phyloP scores from a whole-genome alignment of 2,329 filamentous ascomycete species.

The Alternaria triticina region DNA sequence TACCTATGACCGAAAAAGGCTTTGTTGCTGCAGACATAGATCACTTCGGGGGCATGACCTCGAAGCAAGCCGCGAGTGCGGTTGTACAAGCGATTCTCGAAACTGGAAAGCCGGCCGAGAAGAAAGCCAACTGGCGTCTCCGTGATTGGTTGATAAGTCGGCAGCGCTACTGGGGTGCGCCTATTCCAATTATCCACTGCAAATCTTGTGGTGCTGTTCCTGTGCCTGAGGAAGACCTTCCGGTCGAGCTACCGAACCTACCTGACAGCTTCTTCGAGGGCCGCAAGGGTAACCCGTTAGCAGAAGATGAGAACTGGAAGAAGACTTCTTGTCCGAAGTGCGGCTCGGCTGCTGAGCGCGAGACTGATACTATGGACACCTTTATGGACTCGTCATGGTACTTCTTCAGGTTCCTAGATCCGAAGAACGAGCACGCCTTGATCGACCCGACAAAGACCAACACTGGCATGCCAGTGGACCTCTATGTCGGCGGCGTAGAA shows the following conservation, averaged over 20 bases:
- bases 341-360: slow-evolving; percentile 71
- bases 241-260: slow-evolving; percentile 75
- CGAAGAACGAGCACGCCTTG: slow-evolving; percentile 66
- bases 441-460: slow-evolving; percentile 67
- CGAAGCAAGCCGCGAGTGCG: slow-evolving; percentile 65
- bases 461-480: slow-evolving; percentile 73
- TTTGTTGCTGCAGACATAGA: slow-evolving; percentile 71
- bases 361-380: slow-evolving; percentile 95
- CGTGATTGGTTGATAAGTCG: slow-evolving; percentile 90
- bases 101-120: slow-evolving; percentile 63
- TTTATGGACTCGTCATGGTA: slow-evolving; percentile 98
- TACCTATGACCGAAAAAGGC: slow-evolving; percentile 70
- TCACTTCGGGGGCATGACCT: slow-evolving; percentile 67
- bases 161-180: slow-evolving; percentile 91
- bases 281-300: slow-evolving; percentile 78
- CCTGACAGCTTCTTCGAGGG: slow-evolving; percentile 71
- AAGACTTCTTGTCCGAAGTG: slow-evolving; percentile 79
- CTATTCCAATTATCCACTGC: slow-evolving; percentile 89
- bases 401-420: slow-evolving; percentile 79
- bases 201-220: slow-evolving; percentile 76
- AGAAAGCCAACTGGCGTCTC: slow-evolving; percentile 77
- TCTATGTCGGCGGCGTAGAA: slow-evolving; percentile 90
- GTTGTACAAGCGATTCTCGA: slow-evolving; percentile 61
- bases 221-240: slow-evolving; percentile 77
- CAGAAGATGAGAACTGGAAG: slow-evolving; percentile 73